phyloP scores from a whole-genome alignment of 441 rosid species.

The Omphalea diandra region DNA sequence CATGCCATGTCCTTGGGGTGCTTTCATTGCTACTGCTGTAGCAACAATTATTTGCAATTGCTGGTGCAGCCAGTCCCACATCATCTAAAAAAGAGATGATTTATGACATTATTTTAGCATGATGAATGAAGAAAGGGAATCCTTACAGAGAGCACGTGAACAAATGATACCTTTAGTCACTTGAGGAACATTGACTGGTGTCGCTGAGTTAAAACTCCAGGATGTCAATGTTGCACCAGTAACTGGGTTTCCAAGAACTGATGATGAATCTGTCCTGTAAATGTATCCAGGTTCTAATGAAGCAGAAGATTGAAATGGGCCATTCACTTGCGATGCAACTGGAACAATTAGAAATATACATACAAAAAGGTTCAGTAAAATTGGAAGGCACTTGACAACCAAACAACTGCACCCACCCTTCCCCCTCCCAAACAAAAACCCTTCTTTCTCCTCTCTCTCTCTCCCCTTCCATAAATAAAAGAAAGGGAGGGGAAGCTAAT shows the following conservation, averaged over 20 bases:
- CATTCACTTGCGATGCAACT: constrained; percentile 40
- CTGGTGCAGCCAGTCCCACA: constrained; percentile 35
- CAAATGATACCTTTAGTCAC: constrained; percentile 43
- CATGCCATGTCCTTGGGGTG: constrained; percentile 43
- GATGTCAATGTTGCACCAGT: constrained; percentile 40
- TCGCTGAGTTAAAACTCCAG: constrained; percentile 41
- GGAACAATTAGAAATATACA: constrained; percentile 34
- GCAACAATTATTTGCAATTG: constrained; percentile 36
- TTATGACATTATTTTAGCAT: constrained; percentile 8
- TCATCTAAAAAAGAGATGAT: constrained; percentile 37
- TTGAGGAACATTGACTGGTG: constrained; percentile 39
- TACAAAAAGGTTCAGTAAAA: constrained; percentile 18
- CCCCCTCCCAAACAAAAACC: too few relatives aligned
- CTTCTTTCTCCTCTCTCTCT: neutral
- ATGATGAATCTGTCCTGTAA: constrained; percentile 43
- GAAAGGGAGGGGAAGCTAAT: neutral
- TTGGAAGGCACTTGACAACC: constrained; percentile 7
- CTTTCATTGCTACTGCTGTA: constrained; percentile 56
- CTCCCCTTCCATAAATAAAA: neutral
- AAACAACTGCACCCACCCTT: too few relatives aligned
- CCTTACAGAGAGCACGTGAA: neutral
- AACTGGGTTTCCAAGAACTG: constrained; percentile 40
- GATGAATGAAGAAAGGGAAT: too few relatives aligned
- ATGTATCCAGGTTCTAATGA: constrained; percentile 48
- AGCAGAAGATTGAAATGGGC: constrained; percentile 49